Base-by-base conservation (phyloP, 352 stramenopile genomes). In the Phytophthora fragariae region DNA sequence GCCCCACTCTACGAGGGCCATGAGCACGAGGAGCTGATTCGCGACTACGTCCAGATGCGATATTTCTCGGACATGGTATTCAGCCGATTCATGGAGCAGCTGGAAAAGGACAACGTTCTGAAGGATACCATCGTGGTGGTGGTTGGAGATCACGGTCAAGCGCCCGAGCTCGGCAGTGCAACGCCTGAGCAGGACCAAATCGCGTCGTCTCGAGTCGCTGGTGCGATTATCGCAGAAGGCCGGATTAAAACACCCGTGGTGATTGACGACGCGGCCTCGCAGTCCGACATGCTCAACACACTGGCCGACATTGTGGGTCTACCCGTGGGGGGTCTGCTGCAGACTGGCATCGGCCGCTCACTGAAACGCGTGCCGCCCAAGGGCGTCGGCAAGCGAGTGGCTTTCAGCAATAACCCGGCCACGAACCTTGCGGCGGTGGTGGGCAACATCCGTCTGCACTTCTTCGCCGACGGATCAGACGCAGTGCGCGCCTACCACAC, bases 261-360 rank as follows among this genome's bases (percentile, higher is more conserved):
- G 11, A 70, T 91, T 15, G 71, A 89, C 5, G 80, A 90, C 21
- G 75, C 62, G 3, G 65, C 75, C 17, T 82, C 70, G 0, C 84
- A 93, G 27, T 85, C 80, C n/a, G 86, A 93, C 31, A 65, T 84
- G 21, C 76, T 93, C 54, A 92, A 91, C 53, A 93, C 86, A 8
- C 54, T 93, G 17, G 84, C 86, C 1, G 86, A 93, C 37, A 90
- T 93, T n/a, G 77, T 90, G 0, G 82, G 86, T 3, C 59, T 92
- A 0, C 83, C 84, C 11, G 39, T 75, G 1, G 75, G 76, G 0
- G 86, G 84, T 31, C 78, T 93, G 9, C 54, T 90, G 11, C 86
- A 93, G 65, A 89, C 67, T 4, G 72, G 84, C 15, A 69, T 93
- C 19, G 86, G 86, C 1, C 86, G 77, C 2, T 90, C 86, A 9